Percentiles rank a stretch among this genome's conserved stretches.
phyloP scores from a whole-genome alignment of 2,329 filamentous ascomycete species.

The Colletotrichum salicis region DNA sequence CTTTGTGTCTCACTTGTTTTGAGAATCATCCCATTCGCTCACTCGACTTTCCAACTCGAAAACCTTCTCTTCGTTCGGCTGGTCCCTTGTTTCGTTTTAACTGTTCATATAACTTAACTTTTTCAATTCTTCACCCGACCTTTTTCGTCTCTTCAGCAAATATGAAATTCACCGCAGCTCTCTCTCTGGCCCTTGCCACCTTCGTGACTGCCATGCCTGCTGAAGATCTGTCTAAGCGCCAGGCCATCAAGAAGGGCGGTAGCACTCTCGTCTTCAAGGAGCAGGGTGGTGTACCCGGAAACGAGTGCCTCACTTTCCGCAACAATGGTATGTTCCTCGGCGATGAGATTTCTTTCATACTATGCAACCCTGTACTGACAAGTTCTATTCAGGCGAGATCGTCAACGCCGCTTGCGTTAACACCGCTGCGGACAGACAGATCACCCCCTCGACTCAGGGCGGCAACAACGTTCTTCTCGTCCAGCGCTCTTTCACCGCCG shows the following conservation, averaged over 20 bases:
- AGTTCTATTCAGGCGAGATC: slow-evolving; percentile 48
- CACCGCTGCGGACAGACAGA: slow-evolving; percentile 50
- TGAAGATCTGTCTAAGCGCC: slow-evolving; percentile 21
- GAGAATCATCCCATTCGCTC: slow-evolving; percentile 13
- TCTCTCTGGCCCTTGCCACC: slow-evolving; percentile 37
- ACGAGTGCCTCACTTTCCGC: slow-evolving; percentile 53
- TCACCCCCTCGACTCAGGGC: slow-evolving; percentile 48
- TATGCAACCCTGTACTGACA: neutral
- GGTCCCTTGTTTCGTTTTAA: slow-evolving; percentile 15
- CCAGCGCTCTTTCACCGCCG: slow-evolving; percentile 50
- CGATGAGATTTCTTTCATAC: neutral
- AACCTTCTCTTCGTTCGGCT: slow-evolving; percentile 24
- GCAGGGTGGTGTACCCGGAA: slow-evolving; percentile 48
- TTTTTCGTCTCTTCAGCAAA: neutral
- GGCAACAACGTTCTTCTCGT: slow-evolving; percentile 48
- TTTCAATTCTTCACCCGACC: neutral
- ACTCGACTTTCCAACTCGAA: slow-evolving; percentile 16
- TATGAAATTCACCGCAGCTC: slow-evolving; percentile 40
- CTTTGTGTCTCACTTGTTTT: neutral
- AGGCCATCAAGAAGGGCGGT: slow-evolving; percentile 10
- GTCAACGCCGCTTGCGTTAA: slow-evolving; percentile 53
- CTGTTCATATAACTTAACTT: neutral
- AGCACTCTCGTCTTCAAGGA: slow-evolving; percentile 49
- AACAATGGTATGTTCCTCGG: slow-evolving; percentile 47
- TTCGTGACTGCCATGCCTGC: slow-evolving; percentile 37